Base-by-base conservation (phyloP, 225 moss, liverwort and hornwort genomes). In the Neckera pumila region DNA sequence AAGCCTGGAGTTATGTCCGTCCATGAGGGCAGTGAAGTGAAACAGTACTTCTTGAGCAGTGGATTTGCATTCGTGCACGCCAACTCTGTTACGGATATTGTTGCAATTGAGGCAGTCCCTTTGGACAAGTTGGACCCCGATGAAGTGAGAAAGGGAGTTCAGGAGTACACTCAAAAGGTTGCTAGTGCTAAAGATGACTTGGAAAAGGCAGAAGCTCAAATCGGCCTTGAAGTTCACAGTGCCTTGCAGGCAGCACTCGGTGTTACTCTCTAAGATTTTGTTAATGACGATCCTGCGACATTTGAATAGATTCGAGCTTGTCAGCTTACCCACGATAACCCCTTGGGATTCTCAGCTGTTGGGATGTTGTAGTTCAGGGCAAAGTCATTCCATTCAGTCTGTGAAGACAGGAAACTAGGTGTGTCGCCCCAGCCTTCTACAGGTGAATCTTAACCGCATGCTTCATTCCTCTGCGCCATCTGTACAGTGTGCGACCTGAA, bases 141-240 rank as follows among this genome's bases (percentile, higher is more conserved):
- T 61, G 94, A 96, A 91, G 92, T 98, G 79, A 92, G 90, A 60
- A 96, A 88, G 86, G 92, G 92, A 83, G 89, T 94, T 49, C 92
- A 91, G 81, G 96, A 98, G 88, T 98, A 96, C 81, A 83, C 81
- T 77, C 94, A 96, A 92, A 93, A 93, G 89, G 79, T 95, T 72
- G 91, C 87, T 91, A 88, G 87, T 77, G 96, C 98, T 27, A 90
- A 94, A 83, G 93, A 94, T 82, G 96, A 98, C 66, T 84, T 96
- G 85, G 98, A 96, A 85, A 98, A 94, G 90, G 98, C 96, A 25
- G 95, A 98, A 84, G 96, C 98, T 77, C 98, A 98, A 88, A 95
- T 96, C 82, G 97, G 94, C 82, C 87, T 97, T 61, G 95, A 98
- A 76, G 95, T 94, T 74, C 95, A 96, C 88, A 92, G 93, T 84